Evolutionary conservation across 805 yeast genomes (phyloP), one percentile per base, ranked within the genome.

Genomic region (Hagleromyces aurorensis): DNA sequence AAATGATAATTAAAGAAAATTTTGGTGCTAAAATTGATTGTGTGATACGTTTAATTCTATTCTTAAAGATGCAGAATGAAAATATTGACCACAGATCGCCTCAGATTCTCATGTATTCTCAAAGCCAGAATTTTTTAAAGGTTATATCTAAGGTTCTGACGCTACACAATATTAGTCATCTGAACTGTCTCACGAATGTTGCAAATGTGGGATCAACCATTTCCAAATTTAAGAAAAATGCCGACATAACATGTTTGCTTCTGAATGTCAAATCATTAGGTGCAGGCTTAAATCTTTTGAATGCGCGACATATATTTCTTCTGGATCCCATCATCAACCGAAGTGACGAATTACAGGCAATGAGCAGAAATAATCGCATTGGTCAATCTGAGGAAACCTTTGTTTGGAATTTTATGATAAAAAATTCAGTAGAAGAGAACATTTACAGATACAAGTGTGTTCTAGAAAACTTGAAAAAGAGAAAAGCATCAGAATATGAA

Each of bases 281-380:
- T 6, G 77, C 96, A 9, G 98, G 98, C 0, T 62, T 91, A 39
- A 91, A 94, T 6, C 63, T 91, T 32, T 75, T 86, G 6, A 89
- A 89, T 61, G 97, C 98, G 0, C 80, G 82, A 3, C 96, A 91
- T 52, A 89, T 91, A 0, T 79, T 87, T 38, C 54, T 91, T 4
- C 82, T 96, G 53, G 98, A 91, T 57, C 97, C 98, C 1, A 64
- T 91, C 34, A 78, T 91, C 10, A 86, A 86, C 46, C 74, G 87
- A 1, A 79, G 94, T 2, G 64, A 86, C 27, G 97, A 91, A 44
- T 52, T 84, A 10, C 98, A 89, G 52, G 96, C 97, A 0, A 80
- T 87, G 31, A 83, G 93, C 28, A 69, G 98, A 39, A 75, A 91
- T 23, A 95, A 89, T 50, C 63, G 98, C 39, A 87, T 89, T 49